Evolutionary conservation across 768 basidiomycete genomes (phyloP).

Genomic region (Dacryopinax spathularia): DNA sequence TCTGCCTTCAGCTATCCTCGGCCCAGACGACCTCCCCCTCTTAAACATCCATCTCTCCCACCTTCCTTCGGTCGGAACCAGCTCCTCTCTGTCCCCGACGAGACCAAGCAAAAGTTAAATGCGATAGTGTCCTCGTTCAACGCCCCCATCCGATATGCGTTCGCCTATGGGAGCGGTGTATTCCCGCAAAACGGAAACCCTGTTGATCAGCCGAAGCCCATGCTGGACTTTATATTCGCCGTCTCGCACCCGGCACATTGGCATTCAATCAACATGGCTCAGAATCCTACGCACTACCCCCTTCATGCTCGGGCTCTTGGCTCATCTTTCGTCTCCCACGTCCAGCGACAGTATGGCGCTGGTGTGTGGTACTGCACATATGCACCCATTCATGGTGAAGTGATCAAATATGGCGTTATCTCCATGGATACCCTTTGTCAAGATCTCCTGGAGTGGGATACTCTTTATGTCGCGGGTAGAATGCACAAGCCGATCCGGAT

Average conservation of each 20-base stretch:
- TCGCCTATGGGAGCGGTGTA: conserved; percentile 94
- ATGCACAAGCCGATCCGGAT: conserved; percentile 96
- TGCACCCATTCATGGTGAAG: conserved; percentile 68
- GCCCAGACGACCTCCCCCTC: conserved; percentile 18
- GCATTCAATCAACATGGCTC: conserved; percentile 89
- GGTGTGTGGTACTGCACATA: conserved; percentile 96
- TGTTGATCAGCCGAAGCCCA: conserved; percentile 35
- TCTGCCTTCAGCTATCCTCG: background rate
- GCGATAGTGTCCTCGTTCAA: conserved; percentile 66
- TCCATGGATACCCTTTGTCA: conserved; percentile 78
- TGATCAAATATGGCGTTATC: conserved; percentile 95
- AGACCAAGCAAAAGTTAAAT: conserved; percentile 67
- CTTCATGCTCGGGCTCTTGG: conserved; percentile 75
- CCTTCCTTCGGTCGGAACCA: conserved; percentile 55
- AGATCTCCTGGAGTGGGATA: conserved; percentile 84
- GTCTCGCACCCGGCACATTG: conserved; percentile 87
- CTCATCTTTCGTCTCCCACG: conserved; percentile 58
- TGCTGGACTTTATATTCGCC: conserved; percentile 95
- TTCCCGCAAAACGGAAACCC: conserved; percentile 79
- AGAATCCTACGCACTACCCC: conserved; percentile 83
- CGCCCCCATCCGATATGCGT: conserved; percentile 89
- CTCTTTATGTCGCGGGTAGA: conserved; percentile 84
- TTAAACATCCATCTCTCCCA: background rate
- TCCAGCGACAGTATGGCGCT: conserved; percentile 49
- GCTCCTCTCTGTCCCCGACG: conserved; percentile 60